Conservation (phyloP, 176 grass and related monocot species). For the Triticum dicoccoides region DNA sequence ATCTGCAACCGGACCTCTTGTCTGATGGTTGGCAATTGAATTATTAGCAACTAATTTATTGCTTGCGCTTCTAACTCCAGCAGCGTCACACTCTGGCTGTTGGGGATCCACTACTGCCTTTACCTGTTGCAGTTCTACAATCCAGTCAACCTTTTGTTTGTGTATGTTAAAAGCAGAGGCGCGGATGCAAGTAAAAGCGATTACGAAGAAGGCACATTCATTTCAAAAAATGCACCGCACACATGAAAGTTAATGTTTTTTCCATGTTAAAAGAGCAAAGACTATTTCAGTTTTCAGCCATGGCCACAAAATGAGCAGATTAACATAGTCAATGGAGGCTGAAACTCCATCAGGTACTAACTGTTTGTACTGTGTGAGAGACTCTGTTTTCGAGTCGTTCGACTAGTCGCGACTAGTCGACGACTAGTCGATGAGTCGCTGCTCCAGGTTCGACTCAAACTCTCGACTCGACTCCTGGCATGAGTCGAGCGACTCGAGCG, state of each 20-base stretch:
- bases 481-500: too few species aligned
- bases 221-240: neutral
- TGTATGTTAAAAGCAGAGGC: neutral
- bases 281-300: neutral
- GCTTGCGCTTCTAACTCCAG: slow-evolving; percentile 34
- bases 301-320: neutral
- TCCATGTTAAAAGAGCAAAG: neutral
- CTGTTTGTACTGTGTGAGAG: neutral
- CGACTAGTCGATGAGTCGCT: too few species aligned
- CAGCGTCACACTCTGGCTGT: slow-evolving; percentile 46
- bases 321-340: neutral
- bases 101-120: slow-evolving; percentile 45
- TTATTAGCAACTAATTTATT: slow-evolving; percentile 50
- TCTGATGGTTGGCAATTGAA: slow-evolving; percentile 45
- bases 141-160: slow-evolving; percentile 31
- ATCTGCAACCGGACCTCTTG: slow-evolving; percentile 48
- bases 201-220: neutral
- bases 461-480: too few species aligned
- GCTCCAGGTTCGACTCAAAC: too few species aligned
- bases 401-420: too few species aligned
- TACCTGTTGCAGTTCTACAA: slow-evolving; percentile 49
- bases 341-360: neutral
- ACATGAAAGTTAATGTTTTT: neutral
- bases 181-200: neutral
- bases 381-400: too few species aligned